These are phyloP conservation scores for Vitis hybrid DNA, from an alignment of 177 flowering plant genomes.

Conservation along the genomic window DNA sequence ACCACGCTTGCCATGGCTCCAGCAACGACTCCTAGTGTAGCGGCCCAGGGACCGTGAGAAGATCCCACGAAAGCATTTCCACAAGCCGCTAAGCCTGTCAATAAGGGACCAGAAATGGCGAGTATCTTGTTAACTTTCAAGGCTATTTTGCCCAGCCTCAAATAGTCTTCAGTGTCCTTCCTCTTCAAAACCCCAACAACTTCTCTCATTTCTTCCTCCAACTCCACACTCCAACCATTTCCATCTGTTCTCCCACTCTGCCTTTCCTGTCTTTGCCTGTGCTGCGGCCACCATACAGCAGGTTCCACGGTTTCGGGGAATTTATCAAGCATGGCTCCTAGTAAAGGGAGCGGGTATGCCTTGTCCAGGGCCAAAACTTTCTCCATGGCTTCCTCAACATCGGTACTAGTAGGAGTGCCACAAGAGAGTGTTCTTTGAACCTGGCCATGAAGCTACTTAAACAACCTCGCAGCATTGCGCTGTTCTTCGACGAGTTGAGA, in stretches of 20 bases:
- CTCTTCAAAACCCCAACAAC: conserved; percentile 31
- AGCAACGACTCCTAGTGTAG: conserved; percentile 19
- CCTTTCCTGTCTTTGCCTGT: not conserved
- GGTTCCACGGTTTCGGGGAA: conserved; percentile 44
- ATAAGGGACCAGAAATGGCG: conserved; percentile 41
- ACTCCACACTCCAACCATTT: conserved; percentile 46
- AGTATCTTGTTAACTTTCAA: conserved; percentile 43
- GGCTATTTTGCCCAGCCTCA: conserved; percentile 38
- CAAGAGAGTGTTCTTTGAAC: conserved; percentile 27
- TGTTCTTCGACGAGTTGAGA: conserved; percentile 61
- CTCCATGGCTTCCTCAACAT: conserved; percentile 33
- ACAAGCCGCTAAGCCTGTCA: conserved; percentile 44
- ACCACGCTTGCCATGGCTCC: conserved; percentile 42
- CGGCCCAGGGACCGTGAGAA: conserved; percentile 24
- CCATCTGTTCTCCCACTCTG: not conserved
- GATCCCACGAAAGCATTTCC: conserved; percentile 35
- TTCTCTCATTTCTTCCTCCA: conserved; percentile 49
- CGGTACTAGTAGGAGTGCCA: conserved; percentile 12
- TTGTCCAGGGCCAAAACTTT: conserved; percentile 41
- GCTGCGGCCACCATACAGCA: conserved; percentile 54
- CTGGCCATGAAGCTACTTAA: conserved; percentile 33
- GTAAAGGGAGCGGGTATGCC: conserved; percentile 57
- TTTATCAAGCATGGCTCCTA: conserved; percentile 52
- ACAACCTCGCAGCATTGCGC: conserved; percentile 42
- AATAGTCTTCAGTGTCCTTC: conserved; percentile 49